These are phyloP conservation scores for Penicillium daleae DNA, from an alignment of 495 filamentous ascomycete genomes.

Conservation along the genomic window DNA sequence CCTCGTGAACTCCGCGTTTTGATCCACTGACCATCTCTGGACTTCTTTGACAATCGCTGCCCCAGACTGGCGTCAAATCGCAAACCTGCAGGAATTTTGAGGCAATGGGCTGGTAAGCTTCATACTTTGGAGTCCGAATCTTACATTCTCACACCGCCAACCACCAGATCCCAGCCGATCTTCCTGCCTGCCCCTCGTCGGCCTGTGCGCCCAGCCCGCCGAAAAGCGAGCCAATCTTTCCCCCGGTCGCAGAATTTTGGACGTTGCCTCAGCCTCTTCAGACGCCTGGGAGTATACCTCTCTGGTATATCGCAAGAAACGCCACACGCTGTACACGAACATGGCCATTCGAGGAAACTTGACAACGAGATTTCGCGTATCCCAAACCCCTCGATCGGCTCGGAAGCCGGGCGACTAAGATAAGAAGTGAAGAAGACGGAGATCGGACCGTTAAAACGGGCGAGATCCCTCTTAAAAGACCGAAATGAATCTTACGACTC, in stretches of 20 bases:
- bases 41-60: not conserved
- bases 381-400: slow-evolving; percentile 18
- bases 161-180: slow-evolving; percentile 2
- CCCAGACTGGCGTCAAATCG: not conserved
- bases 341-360: slow-evolving; percentile 31
- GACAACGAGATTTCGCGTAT: slow-evolving; percentile 21
- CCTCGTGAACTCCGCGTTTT: slow-evolving; percentile 7
- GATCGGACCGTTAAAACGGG: not conserved
- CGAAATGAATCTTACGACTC: slow-evolving; percentile 30
- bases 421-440: not conserved
- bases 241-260: slow-evolving; percentile 6
- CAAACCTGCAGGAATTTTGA: not conserved
- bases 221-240: slow-evolving; percentile 3
- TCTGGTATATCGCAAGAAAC: not conserved
- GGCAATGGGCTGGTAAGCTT: slow-evolving; percentile 11
- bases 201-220: slow-evolving; percentile 9
- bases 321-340: slow-evolving; percentile 20
- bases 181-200: slow-evolving; percentile 1
- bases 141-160: not conserved
- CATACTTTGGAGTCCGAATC: not conserved
- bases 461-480: not conserved
- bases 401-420: slow-evolving; percentile 28
- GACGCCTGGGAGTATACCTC: not conserved
- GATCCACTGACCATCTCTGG: slow-evolving; percentile 1
- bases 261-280: not conserved